Percentiles rank a stretch among this genome's conserved stretches.
These are phyloP conservation scores for Monilinia fructigena DNA, from an alignment of 2,329 filamentous ascomycete genomes.

Conservation along the genomic window DNA sequence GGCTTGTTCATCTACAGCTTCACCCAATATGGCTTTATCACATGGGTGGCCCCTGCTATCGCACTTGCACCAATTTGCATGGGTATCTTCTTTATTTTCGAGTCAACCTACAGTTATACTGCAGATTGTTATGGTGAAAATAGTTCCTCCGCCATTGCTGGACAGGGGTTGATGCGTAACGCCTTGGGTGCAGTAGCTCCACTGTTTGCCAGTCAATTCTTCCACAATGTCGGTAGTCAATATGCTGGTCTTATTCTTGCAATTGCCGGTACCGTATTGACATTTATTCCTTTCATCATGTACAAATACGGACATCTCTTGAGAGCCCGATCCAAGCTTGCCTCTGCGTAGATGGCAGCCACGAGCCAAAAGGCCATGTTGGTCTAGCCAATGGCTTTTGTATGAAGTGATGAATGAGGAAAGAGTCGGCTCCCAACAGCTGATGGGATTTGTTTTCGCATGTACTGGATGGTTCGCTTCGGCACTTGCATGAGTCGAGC, in stretches of 20 bases:
- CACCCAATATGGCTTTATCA: conserved; percentile 37
- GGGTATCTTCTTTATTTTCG: conserved; percentile 24
- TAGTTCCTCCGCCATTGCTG: conserved; percentile 21
- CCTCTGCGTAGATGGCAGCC: conserved; percentile 33
- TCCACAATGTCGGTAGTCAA: conserved; percentile 22
- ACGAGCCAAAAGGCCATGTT: conserved; percentile 9
- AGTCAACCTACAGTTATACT: conserved; percentile 21
- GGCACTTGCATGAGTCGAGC: not conserved
- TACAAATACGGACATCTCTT: conserved; percentile 22
- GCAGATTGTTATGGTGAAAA: conserved; percentile 23
- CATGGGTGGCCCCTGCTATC: conserved; percentile 21
- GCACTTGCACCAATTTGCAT: conserved; percentile 19
- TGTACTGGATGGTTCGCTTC: not conserved
- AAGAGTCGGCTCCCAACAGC: too few species aligned
- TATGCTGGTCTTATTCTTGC: conserved; percentile 22
- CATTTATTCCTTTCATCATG: conserved; percentile 21
- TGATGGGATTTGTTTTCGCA: not conserved
- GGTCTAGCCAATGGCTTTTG: conserved; percentile 12
- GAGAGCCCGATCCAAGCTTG: conserved; percentile 51
- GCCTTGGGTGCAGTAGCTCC: conserved; percentile 21
- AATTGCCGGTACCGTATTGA: conserved; percentile 12
- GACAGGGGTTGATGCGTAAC: conserved; percentile 23
- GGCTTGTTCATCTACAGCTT: conserved; percentile 71
- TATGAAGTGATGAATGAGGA: not conserved
- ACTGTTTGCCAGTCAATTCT: conserved; percentile 23